Base-by-base conservation (phyloP, 2,329 filamentous ascomycete genomes). In the Knoxdaviesia capensis region DNA sequence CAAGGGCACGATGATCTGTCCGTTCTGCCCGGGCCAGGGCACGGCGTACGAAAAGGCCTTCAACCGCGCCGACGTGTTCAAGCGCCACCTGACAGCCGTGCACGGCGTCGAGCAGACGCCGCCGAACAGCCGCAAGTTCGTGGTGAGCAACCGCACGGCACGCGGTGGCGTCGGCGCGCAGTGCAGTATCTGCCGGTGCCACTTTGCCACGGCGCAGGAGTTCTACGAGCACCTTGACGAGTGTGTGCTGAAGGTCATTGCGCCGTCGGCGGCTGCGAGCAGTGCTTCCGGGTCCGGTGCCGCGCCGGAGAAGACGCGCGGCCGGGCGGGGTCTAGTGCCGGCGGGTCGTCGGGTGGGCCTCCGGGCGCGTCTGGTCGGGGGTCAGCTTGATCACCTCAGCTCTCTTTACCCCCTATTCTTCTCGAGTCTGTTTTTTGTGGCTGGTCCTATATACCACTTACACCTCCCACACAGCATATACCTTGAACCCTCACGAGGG, bases 1-100 rank as follows among this genome's bases (percentile, higher is more conserved):
- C 66, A 93, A 94, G 59, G 88, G 88, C 6, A 94, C 85, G 9
- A 94, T 96, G 86, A 81, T 94, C 6, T 98, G 90, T 53, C 87
- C 87, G 5, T 96, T 96, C 59, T 96, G 90, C 50, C 85, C 87
- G 0, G 85, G 86, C 4, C 80, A 79, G 20, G 86, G 87, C 5
- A 87, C 84, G 3, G 74, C 84, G 1, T 82, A 80, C 5, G 88
- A 94, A 59, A 94, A 94, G 65, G 85, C 82, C 48, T 96, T 98
- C 60, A 94, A 94, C 61, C 74, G 90, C 41, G 87, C 88, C 34
- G 90, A 98, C 53, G 87, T 96, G 36, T 96, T 96, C 68, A 96
- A 96, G 66, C 71, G 88, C 41, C 90, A 98, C 58, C 65, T 98
- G 41, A 94, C 86, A 8, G 83, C 85, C 0, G 83, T 94, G 0